Percentiles rank a stretch among this genome's conserved stretches.
These are phyloP conservation scores for Boletus vermiculosoides DNA, from an alignment of 768 basidiomycete genomes.

Conservation along the genomic window DNA sequence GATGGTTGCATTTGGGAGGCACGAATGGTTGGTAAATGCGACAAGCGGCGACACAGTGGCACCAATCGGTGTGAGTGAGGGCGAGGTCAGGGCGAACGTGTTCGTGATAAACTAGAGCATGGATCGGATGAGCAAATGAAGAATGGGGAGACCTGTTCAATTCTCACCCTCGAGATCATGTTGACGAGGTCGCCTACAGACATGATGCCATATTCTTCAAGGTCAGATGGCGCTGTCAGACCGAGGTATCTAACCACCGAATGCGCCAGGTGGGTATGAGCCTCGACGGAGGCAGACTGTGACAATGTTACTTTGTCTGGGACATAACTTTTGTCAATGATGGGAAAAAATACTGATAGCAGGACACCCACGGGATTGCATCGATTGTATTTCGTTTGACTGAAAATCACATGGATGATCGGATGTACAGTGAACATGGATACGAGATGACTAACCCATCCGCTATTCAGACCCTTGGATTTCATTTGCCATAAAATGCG, in stretches of 20 bases:
- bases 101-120: constrained; percentile 81
- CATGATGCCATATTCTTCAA: constrained; percentile 54
- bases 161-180: constrained; percentile 65
- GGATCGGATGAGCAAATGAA: constrained; percentile 1
- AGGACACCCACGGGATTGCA: constrained; percentile 71
- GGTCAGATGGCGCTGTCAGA: constrained; percentile 54
- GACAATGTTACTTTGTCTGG: constrained; percentile 59
- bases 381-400: constrained; percentile 60
- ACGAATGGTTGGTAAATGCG: constrained; percentile 87
- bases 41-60: constrained; percentile 76
- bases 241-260: constrained; percentile 71
- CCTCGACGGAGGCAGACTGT: constrained; percentile 45
- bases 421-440: background rate
- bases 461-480: constrained; percentile 50
- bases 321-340: background rate
- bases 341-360: background rate
- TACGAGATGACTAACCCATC: constrained; percentile 49
- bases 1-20: constrained; percentile 85
- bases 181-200: constrained; percentile 65
- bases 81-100: constrained; percentile 81
- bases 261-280: constrained; percentile 70
- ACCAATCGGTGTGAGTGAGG: constrained; percentile 78
- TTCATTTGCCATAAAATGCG: constrained; percentile 68
- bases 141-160: background rate
- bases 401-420: constrained; percentile 23